These are phyloP conservation scores for Conticribra weissflogii DNA, from an alignment of 108 stramenopile genomes.

Conservation along the genomic window DNA sequence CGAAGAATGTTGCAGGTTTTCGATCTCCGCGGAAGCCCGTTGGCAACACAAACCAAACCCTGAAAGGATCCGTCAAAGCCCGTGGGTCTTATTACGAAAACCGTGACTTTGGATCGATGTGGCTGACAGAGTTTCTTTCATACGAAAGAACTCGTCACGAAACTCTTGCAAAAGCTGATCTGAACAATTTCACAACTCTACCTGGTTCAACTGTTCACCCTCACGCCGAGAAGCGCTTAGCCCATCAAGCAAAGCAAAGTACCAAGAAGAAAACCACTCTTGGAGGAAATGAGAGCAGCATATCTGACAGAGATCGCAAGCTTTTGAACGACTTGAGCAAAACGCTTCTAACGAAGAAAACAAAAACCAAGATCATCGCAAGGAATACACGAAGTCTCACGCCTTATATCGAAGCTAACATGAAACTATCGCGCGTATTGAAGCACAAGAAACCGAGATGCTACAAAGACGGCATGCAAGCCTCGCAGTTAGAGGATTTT, in stretches of 20 bases:
- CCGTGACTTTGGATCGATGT: constrained; percentile 21
- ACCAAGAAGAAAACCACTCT: constrained; percentile 2
- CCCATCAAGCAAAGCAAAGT: constrained; percentile 7
- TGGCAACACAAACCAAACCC: too few species aligned
- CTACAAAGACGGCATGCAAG: constrained; percentile 38
- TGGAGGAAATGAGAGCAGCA: not conserved
- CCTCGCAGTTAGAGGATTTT: constrained; percentile 31
- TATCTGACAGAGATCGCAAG: constrained; percentile 15
- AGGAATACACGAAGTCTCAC: constrained; percentile 9
- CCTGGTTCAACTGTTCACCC: constrained; percentile 43
- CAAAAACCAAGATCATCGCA: not conserved
- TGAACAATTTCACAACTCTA: constrained; percentile 24
- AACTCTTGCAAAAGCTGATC: constrained; percentile 24
- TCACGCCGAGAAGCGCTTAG: constrained; percentile 35
- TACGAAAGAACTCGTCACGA: constrained; percentile 33
- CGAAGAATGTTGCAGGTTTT: too few species aligned
- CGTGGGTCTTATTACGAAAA: constrained; percentile 28
- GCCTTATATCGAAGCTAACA: constrained; percentile 48
- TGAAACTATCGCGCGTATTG: constrained; percentile 40
- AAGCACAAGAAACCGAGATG: constrained; percentile 32
- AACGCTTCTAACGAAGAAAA: constrained; percentile 1
- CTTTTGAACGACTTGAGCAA: constrained; percentile 28
- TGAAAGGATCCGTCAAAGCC: too few species aligned
- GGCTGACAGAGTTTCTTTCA: constrained; percentile 25
- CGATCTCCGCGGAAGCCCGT: too few species aligned